Conservation (phyloP, 2,329 filamentous ascomycete genomes). For the Pseudonectria buxi region DNA sequence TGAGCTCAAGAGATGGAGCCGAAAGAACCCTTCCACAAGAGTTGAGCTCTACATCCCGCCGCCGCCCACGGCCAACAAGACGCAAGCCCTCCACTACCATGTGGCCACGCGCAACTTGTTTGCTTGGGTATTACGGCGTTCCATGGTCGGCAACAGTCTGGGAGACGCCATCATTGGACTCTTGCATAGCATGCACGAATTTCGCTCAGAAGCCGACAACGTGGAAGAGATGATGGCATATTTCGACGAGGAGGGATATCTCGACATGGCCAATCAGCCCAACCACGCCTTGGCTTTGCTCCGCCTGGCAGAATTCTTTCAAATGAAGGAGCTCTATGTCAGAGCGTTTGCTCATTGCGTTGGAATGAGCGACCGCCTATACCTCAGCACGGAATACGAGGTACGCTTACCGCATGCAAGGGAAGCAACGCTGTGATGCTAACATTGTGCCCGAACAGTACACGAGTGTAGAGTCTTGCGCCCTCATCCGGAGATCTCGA, state of each 20-base stretch:
- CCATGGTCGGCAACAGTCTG: constrained; percentile 61
- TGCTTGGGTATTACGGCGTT: constrained; percentile 59
- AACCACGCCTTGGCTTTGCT: constrained; percentile 63
- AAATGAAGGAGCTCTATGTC: constrained; percentile 58
- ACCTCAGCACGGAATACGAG: constrained; percentile 51
- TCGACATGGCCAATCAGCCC: constrained; percentile 57
- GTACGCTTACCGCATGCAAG: constrained; percentile 33
- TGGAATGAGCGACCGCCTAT: constrained; percentile 63
- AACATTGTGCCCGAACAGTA: constrained; percentile 28
- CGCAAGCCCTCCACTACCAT: constrained; percentile 55
- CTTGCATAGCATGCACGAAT: constrained; percentile 58
- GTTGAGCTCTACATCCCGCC: constrained; percentile 65
- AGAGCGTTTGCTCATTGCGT: constrained; percentile 72
- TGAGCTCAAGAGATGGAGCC: constrained; percentile 28
- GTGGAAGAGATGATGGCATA: constrained; percentile 57
- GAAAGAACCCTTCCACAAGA: constrained; percentile 22
- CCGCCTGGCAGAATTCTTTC: constrained; percentile 60
- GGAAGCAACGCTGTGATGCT: constrained; percentile 12
- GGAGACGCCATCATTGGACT: constrained; percentile 58
- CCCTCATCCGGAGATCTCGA: constrained; percentile 56
- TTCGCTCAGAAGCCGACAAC: constrained; percentile 50
- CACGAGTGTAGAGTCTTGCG: constrained; percentile 48
- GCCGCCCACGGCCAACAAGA: constrained; percentile 45
- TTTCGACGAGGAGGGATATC: constrained; percentile 62
- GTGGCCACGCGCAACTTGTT: constrained; percentile 69